phyloP scores from a whole-genome alignment of 805 yeast species.

The Suhomyces xylopsoci region DNA sequence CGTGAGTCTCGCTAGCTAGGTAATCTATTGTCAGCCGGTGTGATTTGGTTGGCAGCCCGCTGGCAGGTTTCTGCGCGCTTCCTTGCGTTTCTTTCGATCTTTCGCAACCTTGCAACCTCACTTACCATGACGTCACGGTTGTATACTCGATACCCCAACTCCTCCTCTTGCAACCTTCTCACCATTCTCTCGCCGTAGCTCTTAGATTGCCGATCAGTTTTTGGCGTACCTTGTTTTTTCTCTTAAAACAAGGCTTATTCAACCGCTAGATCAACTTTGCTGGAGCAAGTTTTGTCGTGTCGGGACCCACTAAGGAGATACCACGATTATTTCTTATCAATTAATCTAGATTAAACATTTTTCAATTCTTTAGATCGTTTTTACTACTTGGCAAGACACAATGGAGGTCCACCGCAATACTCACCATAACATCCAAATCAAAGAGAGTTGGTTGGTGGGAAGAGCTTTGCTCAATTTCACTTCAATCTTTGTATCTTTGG shows the following conservation, averaged over 20 bases:
- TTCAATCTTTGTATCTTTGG: conserved; percentile 42
- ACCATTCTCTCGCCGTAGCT: neutral
- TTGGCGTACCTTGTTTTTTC: neutral
- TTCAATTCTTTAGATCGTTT: conserved; percentile 3
- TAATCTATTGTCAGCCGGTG: neutral
- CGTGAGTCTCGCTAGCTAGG: neutral
- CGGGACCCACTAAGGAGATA: neutral
- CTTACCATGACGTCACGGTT: neutral
- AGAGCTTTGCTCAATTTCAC: conserved; percentile 40
- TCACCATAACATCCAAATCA: conserved; percentile 26
- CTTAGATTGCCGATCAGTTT: neutral
- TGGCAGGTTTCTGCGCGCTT: neutral
- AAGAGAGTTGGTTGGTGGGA: conserved; percentile 40
- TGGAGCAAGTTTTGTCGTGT: neutral
- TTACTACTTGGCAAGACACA: neutral
- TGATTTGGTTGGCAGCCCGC: neutral
- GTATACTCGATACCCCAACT: neutral
- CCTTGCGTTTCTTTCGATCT: neutral
- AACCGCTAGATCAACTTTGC: neutral
- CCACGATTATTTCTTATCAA: neutral
- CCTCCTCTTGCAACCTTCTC: neutral
- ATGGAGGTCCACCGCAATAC: neutral
- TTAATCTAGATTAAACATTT: neutral
- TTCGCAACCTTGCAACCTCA: neutral
- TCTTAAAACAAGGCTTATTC: neutral